A percentile compares a stretch with the other conserved stretches of the same genome.
Evolutionary conservation across 208 protist species (phyloP).

Genomic region (Vickermania spadyakhi): DNA sequence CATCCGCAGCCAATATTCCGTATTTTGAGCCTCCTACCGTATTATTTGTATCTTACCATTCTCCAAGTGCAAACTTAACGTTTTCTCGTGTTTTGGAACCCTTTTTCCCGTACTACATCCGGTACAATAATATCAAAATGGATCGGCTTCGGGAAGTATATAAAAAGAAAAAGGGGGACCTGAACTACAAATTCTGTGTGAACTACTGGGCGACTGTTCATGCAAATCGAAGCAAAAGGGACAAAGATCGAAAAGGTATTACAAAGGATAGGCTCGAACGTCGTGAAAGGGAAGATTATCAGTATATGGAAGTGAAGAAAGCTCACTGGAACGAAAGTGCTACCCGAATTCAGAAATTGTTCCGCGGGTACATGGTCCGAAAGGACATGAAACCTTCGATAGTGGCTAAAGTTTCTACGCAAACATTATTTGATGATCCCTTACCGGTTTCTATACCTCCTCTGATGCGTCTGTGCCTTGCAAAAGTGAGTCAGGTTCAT

Average conservation of each 20-base stretch:
- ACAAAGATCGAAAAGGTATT: conserved; percentile 10
- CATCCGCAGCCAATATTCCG: no score
- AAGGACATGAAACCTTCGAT: not conserved
- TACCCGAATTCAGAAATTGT: conserved; percentile 56
- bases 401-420: not conserved
- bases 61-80: conserved; percentile 24
- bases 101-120: conserved; percentile 56
- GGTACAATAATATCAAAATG: conserved; percentile 25
- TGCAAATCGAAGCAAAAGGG: conserved; percentile 25
- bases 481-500: conserved; percentile 18
- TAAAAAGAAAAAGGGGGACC: conserved; percentile 14
- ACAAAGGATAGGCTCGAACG: conserved; percentile 9
- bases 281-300: conserved; percentile 54
- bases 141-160: conserved; percentile 16
- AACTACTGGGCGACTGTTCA: conserved; percentile 66
- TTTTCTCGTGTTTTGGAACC: conserved; percentile 55
- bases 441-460: conserved; percentile 14
- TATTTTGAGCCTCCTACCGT: conserved; percentile 24
- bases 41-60: conserved; percentile 49
- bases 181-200: conserved; percentile 24
- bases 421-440: not conserved
- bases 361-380: conserved; percentile 26
- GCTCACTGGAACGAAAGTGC: conserved; percentile 32
- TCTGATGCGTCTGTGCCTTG: conserved; percentile 16
- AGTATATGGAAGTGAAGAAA: conserved; percentile 48